These are phyloP conservation scores for Eutrema japonicum DNA, from an alignment of 345 rosid species.

Conservation along the genomic window DNA sequence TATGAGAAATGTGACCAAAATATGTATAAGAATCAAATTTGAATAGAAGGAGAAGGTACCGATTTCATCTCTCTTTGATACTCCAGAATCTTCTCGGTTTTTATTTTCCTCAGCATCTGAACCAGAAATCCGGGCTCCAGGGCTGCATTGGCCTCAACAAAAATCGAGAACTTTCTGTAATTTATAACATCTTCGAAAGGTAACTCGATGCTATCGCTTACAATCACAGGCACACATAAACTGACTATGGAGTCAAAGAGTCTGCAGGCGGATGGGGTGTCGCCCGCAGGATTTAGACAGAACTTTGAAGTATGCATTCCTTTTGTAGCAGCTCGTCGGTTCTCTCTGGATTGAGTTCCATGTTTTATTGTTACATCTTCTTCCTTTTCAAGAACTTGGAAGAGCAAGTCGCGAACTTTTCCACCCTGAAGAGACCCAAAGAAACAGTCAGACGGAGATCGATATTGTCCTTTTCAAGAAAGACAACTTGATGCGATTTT, in stretches of 20 bases:
- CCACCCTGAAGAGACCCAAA: constrained; percentile 67
- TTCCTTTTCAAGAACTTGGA: constrained; percentile 84
- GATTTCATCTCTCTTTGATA: constrained; percentile 74
- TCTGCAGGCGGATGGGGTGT: constrained; percentile 98
- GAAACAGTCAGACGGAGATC: constrained; percentile 28
- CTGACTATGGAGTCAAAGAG: constrained; percentile 98
- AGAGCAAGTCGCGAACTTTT: constrained; percentile 87
- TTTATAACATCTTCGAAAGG: constrained; percentile 96
- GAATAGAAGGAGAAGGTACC: constrained; percentile 46
- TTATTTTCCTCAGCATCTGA: constrained; percentile 60
- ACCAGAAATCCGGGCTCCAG: constrained; percentile 71
- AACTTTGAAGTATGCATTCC: constrained; percentile 98
- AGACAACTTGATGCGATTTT: neutral
- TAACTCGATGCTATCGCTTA: constrained; percentile 88
- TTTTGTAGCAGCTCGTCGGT: constrained; percentile 78
- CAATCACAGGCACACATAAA: constrained; percentile 89
- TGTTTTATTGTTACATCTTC: constrained; percentile 82
- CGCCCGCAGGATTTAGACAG: constrained; percentile 98
- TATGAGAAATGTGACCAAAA: constrained; percentile 7
- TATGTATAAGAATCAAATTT: neutral
- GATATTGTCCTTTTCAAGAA: neutral
- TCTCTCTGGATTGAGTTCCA: constrained; percentile 96
- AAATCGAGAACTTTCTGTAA: constrained; percentile 79
- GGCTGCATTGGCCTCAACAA: constrained; percentile 70
- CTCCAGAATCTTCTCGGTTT: constrained; percentile 61